A percentile compares a stretch with the other conserved stretches of the same genome.
These are phyloP conservation scores for Peronospora destructor DNA, from an alignment of 352 stramenopile species.

Conservation along the genomic window DNA sequence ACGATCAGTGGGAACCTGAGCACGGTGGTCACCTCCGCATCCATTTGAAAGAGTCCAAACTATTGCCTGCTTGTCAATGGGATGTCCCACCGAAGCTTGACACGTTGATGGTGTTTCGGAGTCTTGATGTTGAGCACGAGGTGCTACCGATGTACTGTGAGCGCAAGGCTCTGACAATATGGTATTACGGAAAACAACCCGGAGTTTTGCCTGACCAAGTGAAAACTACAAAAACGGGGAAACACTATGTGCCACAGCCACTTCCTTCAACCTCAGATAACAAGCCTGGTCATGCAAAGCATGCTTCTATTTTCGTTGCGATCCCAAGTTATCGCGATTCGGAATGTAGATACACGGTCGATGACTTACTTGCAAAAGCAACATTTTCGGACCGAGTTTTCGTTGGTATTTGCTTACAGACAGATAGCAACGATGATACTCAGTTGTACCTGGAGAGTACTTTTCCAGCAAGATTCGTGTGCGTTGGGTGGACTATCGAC, in stretches of 20 bases:
- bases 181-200: constrained; percentile 81
- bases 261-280: constrained; percentile 2
- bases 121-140: constrained; percentile 88
- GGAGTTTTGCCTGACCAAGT: neutral
- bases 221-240: neutral
- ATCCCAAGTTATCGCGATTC: constrained; percentile 91
- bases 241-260: constrained; percentile 7
- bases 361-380: constrained; percentile 59
- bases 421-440: constrained; percentile 44
- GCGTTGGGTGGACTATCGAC: constrained; percentile 48
- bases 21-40: constrained; percentile 66
- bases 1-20: constrained; percentile 52
- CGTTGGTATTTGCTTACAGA: constrained; percentile 87
- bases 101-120: constrained; percentile 89
- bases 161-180: constrained; percentile 91
- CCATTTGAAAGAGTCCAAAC: constrained; percentile 30
- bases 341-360: constrained; percentile 83
- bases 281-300: neutral
- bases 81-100: constrained; percentile 83
- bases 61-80: constrained; percentile 25
- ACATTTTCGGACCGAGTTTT: constrained; percentile 57
- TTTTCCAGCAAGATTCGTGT: constrained; percentile 35
- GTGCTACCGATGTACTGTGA: constrained; percentile 70
- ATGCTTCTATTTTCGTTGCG: constrained; percentile 87
- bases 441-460: constrained; percentile 32